Evolutionary conservation across 805 yeast genomes (phyloP).

Genomic region (Candida patagonica): DNA sequence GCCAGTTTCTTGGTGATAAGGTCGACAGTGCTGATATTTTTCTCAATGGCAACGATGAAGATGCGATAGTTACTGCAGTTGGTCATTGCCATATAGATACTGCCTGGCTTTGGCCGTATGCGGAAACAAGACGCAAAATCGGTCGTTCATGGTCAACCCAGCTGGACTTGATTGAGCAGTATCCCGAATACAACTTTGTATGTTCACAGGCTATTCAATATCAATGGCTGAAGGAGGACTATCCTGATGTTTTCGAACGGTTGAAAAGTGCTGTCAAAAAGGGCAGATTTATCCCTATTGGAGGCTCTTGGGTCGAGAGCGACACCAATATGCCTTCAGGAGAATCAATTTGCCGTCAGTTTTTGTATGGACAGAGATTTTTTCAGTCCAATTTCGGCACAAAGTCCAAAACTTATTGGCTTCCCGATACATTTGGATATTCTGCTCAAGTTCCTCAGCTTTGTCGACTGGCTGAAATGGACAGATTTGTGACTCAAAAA

Average conservation of each 20-base stretch:
- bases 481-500: conserved; percentile 83
- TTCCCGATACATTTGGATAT: conserved; percentile 96
- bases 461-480: conserved; percentile 75
- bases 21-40: conserved; percentile 61
- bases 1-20: conserved; percentile 52
- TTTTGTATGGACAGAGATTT: conserved; percentile 81
- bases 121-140: conserved; percentile 85
- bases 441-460: conserved; percentile 92
- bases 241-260: conserved; percentile 66
- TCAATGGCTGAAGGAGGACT: conserved; percentile 82
- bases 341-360: conserved; percentile 83
- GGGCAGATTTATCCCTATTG: conserved; percentile 80
- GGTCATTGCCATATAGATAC: conserved; percentile 98
- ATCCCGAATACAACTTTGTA: conserved; percentile 89
- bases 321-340: conserved; percentile 94
- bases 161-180: conserved; percentile 69
- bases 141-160: conserved; percentile 96
- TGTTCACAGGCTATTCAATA: conserved; percentile 96
- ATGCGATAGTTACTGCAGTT: conserved; percentile 40
- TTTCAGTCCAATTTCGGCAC: conserved; percentile 71
- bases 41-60: conserved; percentile 16
- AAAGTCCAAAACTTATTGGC: conserved; percentile 76
- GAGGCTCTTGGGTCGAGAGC: conserved; percentile 98
- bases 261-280: conserved; percentile 50
- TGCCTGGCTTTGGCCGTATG: conserved; percentile 99